phyloP scores from a whole-genome alignment of 371 early-diverging fungal genomes.

The Capillidium rhysosporum region DNA sequence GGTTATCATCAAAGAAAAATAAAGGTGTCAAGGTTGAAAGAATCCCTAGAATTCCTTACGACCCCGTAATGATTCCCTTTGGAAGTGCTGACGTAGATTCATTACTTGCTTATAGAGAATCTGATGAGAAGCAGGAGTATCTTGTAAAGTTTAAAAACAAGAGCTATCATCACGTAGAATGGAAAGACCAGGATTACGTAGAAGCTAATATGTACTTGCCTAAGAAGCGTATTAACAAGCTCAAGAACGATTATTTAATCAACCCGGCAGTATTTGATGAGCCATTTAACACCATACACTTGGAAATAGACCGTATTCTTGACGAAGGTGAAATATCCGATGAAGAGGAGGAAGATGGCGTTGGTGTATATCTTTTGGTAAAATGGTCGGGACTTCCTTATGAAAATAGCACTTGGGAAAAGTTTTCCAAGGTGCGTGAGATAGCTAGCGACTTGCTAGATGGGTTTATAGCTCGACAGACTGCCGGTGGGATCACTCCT shows the following conservation, averaged over 20 bases:
- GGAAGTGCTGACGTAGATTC: background rate
- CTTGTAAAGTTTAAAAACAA: constrained; percentile 9
- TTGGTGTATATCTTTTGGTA: constrained; percentile 48
- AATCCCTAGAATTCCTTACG: background rate
- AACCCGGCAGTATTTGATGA: constrained; percentile 22
- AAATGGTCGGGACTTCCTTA: constrained; percentile 82
- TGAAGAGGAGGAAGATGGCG: constrained; percentile 22
- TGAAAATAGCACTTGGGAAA: constrained; percentile 78
- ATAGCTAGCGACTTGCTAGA: constrained; percentile 23
- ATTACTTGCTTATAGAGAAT: background rate
- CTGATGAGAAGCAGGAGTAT: background rate
- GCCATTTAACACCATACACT: constrained; percentile 28
- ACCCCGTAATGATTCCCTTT: background rate
- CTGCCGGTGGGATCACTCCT: constrained; percentile 6
- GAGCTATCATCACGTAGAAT: constrained; percentile 9
- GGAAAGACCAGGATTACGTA: constrained; percentile 21
- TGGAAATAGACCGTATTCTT: constrained; percentile 54
- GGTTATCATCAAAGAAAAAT: too few relatives aligned
- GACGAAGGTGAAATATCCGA: constrained; percentile 60
- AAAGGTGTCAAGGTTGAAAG: too few relatives aligned
- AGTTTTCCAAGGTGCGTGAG: constrained; percentile 32
- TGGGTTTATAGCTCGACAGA: constrained; percentile 20
- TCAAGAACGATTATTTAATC: constrained; percentile 39
- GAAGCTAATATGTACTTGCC: constrained; percentile 43
- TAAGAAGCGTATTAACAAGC: constrained; percentile 57